Evolutionary conservation across 1,284 basidiomycete species (phyloP), one percentile per base, ranked within the genome.

Genomic region (Thecaphora thlaspeos): DNA sequence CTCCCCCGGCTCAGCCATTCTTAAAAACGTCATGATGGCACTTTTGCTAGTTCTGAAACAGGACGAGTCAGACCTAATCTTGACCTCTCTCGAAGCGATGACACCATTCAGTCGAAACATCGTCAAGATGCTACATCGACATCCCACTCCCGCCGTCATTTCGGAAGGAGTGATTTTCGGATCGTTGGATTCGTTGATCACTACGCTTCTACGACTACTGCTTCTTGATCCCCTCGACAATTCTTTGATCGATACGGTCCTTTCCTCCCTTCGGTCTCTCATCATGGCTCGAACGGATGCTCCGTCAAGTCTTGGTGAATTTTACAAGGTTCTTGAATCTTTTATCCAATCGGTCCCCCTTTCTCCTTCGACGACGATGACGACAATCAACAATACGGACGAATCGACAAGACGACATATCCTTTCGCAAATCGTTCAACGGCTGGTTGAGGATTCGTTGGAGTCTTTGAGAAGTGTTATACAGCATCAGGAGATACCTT

Each of bases 261-360:
- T 66, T 45, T 52, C 52, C 15, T 53, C 69, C 3, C 21, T 61
- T 14, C 28, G 30, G 4, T 57, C 53, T 21, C 30, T 67, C 43
- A 22, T 67, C 48, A 28, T 28, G 26, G 26, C 26, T 5, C 26
- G 26, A 5, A 28, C 26, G n/a, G n/a, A n/a, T n/a, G 32, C 32
- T 36, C 11, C n/a, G 10, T 36, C 32, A n/a, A 36, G 10, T 36
- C 10, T 10, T n/a, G n/a, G 32, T n/a, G n/a, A 36, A 36, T 10
- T 11, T 36, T 10, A 36, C 32, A 11, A n/a, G 32, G 11, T 11
- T 36, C n/a, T 54, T 81, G n/a, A 84, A 87, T 22, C n/a, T n/a
- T n/a, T n/a, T n/a, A n/a, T n/a, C n/a, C n/a, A n/a, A n/a, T n/a
- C n/a, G n/a, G n/a, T n/a, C n/a, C n/a, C n/a, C n/a, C n/a, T n/a